phyloP scores from a whole-genome alignment of 202 grass and related monocot genomes.

The Carex arenaria region DNA sequence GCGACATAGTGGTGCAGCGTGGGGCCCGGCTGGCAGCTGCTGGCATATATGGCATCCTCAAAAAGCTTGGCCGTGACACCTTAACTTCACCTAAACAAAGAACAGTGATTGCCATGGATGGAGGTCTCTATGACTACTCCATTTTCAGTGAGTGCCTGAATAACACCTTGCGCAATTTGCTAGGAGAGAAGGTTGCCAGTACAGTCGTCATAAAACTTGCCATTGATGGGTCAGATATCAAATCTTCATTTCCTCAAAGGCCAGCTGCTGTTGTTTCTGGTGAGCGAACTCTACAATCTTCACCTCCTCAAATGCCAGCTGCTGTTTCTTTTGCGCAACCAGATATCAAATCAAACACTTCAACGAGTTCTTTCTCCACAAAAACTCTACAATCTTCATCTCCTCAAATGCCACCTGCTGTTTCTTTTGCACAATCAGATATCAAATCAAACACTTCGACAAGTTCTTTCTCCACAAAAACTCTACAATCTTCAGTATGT shows the following conservation, averaged over 20 bases:
- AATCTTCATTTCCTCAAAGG: no score
- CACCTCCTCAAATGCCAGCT: no score
- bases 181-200: conserved; percentile 33
- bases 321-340: no score
- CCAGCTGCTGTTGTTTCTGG: no score
- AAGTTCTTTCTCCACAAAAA: neutral
- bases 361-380: neutral
- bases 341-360: neutral
- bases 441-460: neutral
- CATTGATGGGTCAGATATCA: conserved; percentile 51
- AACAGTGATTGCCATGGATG: conserved; percentile 57
- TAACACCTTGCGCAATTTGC: conserved; percentile 47
- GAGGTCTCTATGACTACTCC: conserved; percentile 53
- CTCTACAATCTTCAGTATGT: neutral
- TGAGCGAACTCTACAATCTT: no score
- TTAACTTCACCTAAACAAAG: conserved; percentile 24
- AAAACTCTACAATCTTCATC: neutral
- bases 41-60: conserved; percentile 52
- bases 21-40: conserved; percentile 50
- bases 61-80: conserved; percentile 42
- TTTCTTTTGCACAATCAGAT: neutral
- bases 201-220: conserved; percentile 44
- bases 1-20: conserved; percentile 43
- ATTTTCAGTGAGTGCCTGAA: conserved; percentile 53
- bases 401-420: no score